These are phyloP conservation scores for Corchorus capsularis DNA, from an alignment of 345 rosid species.

Conservation along the genomic window DNA sequence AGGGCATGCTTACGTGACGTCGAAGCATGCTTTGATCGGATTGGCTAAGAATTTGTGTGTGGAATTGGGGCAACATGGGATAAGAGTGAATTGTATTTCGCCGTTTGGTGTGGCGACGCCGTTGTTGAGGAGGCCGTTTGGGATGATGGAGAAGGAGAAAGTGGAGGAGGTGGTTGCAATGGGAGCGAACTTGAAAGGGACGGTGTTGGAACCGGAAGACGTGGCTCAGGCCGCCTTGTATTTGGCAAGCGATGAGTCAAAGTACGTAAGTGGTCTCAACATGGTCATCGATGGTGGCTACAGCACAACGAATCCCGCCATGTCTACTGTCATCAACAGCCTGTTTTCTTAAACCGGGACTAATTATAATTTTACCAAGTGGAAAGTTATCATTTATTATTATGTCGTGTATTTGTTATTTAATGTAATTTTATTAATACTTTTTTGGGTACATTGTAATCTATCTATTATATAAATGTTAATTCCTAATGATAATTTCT, in stretches of 20 bases:
- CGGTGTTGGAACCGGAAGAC: background rate
- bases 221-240: slow-evolving; percentile 18
- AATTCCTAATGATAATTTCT: too few species aligned
- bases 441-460: too few species aligned
- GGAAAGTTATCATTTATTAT: too few species aligned
- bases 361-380: too few species aligned
- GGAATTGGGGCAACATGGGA: slow-evolving; percentile 26
- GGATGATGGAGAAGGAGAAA: background rate
- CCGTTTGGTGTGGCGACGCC: slow-evolving; percentile 13
- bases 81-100: slow-evolving; percentile 28
- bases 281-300: slow-evolving; percentile 24
- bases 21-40: slow-evolving; percentile 24
- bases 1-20: slow-evolving; percentile 12
- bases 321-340: background rate
- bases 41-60: slow-evolving; percentile 26
- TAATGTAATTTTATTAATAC: too few species aligned
- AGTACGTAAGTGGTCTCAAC: slow-evolving; percentile 28
- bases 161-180: background rate
- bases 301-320: slow-evolving; percentile 13
- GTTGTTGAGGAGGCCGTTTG: background rate
- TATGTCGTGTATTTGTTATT: too few species aligned
- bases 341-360: background rate
- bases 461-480: too few species aligned
- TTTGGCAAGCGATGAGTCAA: slow-evolving; percentile 20
- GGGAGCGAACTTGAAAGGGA: slow-evolving; percentile 14